Conservation (phyloP, 345 rosid genomes). For the Dimocarpus longan region DNA sequence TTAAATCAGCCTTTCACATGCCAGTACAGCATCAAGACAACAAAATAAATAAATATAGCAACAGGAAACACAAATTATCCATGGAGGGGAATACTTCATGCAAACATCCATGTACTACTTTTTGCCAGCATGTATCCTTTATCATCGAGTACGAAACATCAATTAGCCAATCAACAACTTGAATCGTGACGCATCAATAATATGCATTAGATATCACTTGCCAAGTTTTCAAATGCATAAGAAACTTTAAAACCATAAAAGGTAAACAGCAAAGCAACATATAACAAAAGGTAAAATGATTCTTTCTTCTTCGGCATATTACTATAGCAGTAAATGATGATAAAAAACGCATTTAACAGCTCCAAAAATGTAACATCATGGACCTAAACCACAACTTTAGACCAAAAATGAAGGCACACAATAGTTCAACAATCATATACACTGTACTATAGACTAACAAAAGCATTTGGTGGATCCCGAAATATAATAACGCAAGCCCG, state of each 20-base stretch:
- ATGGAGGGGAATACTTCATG: neutral
- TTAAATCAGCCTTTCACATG: neutral
- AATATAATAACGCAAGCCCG: neutral
- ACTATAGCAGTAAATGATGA: neutral
- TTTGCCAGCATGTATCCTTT: neutral
- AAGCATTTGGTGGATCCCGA: neutral
- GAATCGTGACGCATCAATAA: neutral
- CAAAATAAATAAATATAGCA: neutral
- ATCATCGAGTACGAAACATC: neutral
- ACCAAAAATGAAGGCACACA: neutral
- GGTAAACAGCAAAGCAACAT: neutral
- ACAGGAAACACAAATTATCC: neutral
- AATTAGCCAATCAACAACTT: neutral
- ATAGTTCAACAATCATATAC: neutral
- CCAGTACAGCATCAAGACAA: neutral
- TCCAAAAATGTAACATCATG: neutral
- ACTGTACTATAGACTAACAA: neutral
- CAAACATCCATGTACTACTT: neutral
- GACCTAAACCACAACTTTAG: neutral
- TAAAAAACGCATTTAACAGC: constrained; percentile 1
- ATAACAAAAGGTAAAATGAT: neutral
- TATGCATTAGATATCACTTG: neutral
- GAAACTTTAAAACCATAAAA: neutral
- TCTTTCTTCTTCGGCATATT: neutral
- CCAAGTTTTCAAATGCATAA: neutral